phyloP scores from a whole-genome alignment of 2,329 filamentous ascomycete species.

The Diplocarpon mali region DNA sequence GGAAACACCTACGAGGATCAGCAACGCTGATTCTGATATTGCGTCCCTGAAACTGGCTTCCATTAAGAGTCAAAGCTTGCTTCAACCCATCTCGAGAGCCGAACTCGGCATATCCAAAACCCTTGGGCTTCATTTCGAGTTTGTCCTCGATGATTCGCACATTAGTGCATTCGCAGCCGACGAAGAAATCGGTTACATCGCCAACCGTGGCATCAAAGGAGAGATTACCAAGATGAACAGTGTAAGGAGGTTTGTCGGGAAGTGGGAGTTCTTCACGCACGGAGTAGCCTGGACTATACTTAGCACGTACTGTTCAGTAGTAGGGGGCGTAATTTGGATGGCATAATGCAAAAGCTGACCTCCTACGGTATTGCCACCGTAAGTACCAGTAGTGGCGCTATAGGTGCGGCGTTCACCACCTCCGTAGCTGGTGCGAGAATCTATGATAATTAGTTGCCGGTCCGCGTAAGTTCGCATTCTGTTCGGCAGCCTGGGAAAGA shows the following conservation, averaged over 20 bases:
- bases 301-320: conserved; percentile 5
- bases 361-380: conserved; percentile 23
- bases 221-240: conserved; percentile 90
- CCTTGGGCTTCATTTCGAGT: conserved; percentile 86
- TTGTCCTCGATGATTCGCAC: conserved; percentile 97
- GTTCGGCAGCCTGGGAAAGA: neutral
- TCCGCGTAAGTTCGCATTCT: neutral
- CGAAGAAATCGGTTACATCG: conserved; percentile 78
- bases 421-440: conserved; percentile 27
- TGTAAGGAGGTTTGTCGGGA: conserved; percentile 86
- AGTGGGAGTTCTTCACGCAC: conserved; percentile 71
- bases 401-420: conserved; percentile 26
- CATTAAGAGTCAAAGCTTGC: conserved; percentile 76
- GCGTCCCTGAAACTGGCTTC: conserved; percentile 73
- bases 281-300: conserved; percentile 39
- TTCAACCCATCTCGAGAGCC: conserved; percentile 78
- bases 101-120: conserved; percentile 97
- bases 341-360: conserved; percentile 19
- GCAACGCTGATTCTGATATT: conserved; percentile 90
- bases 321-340: neutral
- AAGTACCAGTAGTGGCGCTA: conserved; percentile 24
- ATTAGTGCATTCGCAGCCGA: conserved; percentile 72
- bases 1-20: conserved; percentile 72
- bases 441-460: conserved; percentile 11
- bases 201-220: conserved; percentile 85